phyloP scores from a whole-genome alignment of 805 yeast species.

The Candida insectorum region DNA sequence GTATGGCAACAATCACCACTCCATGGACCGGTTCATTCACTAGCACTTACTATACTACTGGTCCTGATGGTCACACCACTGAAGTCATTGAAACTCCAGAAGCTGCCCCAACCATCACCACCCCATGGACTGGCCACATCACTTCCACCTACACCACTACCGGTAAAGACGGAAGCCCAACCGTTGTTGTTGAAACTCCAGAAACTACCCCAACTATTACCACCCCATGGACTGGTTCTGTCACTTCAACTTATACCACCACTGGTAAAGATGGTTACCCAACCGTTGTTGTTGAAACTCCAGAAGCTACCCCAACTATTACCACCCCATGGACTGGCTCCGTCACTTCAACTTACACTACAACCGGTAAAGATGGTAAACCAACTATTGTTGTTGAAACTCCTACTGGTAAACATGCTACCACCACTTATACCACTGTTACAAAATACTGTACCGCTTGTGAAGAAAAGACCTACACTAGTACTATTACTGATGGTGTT shows the following conservation, averaged over 20 bases:
- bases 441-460: too few species aligned
- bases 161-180: conserved; percentile 1
- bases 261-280: not conserved
- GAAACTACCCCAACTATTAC: not conserved
- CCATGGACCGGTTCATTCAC: conserved; percentile 2
- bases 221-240: conserved; percentile 2
- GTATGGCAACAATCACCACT: too few species aligned
- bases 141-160: conserved; percentile 1
- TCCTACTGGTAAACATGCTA: too few species aligned
- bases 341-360: not conserved
- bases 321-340: conserved; percentile 2
- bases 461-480: too few species aligned
- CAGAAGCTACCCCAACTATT: not conserved
- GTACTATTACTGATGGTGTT: too few species aligned
- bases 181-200: conserved; percentile 3
- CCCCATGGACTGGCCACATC: conserved; percentile 2
- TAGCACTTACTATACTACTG: not conserved
- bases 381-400: conserved; percentile 1
- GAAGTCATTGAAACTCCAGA: not conserved
- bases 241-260: not conserved
- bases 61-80: conserved; percentile 1
- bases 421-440: too few species aligned
- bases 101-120: conserved; percentile 1
- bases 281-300: not conserved
- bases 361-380: not conserved